Conservation (phyloP, 2,329 filamentous ascomycete genomes). For the Sporothrix luriei region DNA sequence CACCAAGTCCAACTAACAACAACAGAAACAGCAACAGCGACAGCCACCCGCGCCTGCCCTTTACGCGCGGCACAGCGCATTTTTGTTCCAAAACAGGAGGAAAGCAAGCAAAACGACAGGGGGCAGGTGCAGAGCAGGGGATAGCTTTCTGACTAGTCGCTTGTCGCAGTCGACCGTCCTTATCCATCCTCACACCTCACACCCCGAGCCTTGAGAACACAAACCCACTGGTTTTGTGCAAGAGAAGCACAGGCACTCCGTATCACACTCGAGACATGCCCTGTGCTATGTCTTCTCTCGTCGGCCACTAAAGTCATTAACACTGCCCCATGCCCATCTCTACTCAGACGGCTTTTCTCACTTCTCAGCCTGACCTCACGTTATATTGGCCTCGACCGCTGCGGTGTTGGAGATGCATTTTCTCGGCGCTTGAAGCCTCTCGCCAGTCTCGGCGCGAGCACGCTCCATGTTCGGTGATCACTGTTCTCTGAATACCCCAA, state of each 20-base stretch:
- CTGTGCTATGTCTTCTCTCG: not conserved
- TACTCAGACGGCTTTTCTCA: not conserved
- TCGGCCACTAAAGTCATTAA: not conserved
- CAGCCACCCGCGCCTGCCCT: slow-evolving; percentile 2
- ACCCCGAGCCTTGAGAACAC: not conserved
- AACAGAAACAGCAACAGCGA: not conserved
- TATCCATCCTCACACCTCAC: slow-evolving; percentile 6
- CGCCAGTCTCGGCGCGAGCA: not conserved
- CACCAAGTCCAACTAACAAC: not conserved
- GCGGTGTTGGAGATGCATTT: not conserved
- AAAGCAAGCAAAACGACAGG: slow-evolving; percentile 1
- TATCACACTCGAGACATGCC: not conserved
- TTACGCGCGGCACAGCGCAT: not conserved
- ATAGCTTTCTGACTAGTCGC: not conserved
- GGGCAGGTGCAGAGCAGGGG: not conserved
- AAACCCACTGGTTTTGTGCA: not conserved
- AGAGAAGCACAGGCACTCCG: not conserved
- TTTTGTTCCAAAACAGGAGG: slow-evolving; percentile 1
- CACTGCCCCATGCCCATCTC: too few species aligned
- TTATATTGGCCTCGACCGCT: not conserved
- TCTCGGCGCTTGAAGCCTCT: not conserved
- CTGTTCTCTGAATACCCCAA: not conserved
- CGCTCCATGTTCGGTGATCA: too few species aligned
- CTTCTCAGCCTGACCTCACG: not conserved
- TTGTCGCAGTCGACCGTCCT: not conserved